These are phyloP conservation scores for Peronosclerospora sorghi DNA, from an alignment of 352 stramenopile species.

Conservation along the genomic window DNA sequence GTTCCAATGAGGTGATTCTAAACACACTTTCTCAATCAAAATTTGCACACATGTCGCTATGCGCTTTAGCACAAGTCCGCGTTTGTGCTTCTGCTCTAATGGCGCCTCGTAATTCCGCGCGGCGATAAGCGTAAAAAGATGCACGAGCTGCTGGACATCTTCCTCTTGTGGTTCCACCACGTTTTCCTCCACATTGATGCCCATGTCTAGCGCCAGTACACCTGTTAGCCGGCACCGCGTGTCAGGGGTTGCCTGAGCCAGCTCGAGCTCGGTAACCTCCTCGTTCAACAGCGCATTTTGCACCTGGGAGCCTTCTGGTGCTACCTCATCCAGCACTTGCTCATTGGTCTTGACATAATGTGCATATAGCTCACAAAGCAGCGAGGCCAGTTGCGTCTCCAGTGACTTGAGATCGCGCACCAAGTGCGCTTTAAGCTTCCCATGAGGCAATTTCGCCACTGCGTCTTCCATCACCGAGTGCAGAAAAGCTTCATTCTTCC, in stretches of 20 bases:
- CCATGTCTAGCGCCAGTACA: conserved; percentile 31
- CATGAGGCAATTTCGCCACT: conserved; percentile 43
- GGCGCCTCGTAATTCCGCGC: conserved; percentile 31
- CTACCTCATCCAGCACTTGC: neutral
- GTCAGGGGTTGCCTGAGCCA: conserved; percentile 18
- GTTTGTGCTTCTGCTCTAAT: conserved; percentile 23
- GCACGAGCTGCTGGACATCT: conserved; percentile 13
- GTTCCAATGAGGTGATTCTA: conserved; percentile 22
- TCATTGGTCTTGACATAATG: conserved; percentile 13
- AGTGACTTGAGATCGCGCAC: conserved; percentile 23
- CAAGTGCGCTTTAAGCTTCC: conserved; percentile 35
- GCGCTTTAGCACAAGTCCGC: conserved; percentile 23
- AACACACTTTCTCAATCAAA: conserved; percentile 6
- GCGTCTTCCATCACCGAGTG: conserved; percentile 39
- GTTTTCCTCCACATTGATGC: conserved; percentile 3
- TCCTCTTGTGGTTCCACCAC: conserved; percentile 1
- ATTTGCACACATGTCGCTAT: conserved; percentile 15
- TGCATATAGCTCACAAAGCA: conserved; percentile 27
- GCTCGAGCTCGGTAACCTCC: conserved; percentile 38
- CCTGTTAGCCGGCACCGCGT: conserved; percentile 14
- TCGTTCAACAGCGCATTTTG: conserved; percentile 32
- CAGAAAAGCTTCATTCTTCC: conserved; percentile 30
- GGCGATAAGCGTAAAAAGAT: conserved; percentile 25
- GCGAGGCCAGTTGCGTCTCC: conserved; percentile 15
- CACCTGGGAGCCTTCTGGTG: neutral